Evolutionary conservation across 2,329 filamentous ascomycete genomes (phyloP).

Genomic region (Drechmeria coniospora): DNA sequence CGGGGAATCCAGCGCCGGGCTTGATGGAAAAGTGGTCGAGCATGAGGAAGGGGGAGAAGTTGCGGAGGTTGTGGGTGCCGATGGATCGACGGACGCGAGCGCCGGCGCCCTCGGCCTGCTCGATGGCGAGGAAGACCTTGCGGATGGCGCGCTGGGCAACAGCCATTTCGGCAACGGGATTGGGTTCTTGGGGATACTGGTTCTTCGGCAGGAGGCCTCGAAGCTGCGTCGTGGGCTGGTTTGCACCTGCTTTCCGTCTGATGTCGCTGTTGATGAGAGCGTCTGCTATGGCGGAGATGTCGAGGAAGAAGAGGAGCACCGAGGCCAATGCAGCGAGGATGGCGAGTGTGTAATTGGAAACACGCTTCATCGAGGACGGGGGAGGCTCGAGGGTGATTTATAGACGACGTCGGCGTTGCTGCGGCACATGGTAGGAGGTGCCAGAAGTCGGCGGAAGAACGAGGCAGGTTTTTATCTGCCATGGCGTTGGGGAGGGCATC

Average conservation of each 20-base stretch:
- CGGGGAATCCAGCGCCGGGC: slow-evolving; percentile 75
- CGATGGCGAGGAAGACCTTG: slow-evolving; percentile 68
- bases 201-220: too few relatives aligned
- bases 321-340: slow-evolving; percentile 15
- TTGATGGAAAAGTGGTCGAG: slow-evolving; percentile 80
- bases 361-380: slow-evolving; percentile 13
- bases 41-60: slow-evolving; percentile 91
- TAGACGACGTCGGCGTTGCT: not conserved
- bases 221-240: too few relatives aligned
- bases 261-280: not conserved
- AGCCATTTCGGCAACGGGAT: not conserved
- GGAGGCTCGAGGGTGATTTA: slow-evolving; percentile 1
- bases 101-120: slow-evolving; percentile 79
- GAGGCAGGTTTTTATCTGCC: too few relatives aligned
- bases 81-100: slow-evolving; percentile 78
- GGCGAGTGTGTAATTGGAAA: slow-evolving; percentile 12
- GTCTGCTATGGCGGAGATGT: too few relatives aligned
- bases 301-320: slow-evolving; percentile 9
- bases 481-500: too few relatives aligned
- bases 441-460: too few relatives aligned
- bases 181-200: too few relatives aligned
- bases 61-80: slow-evolving; percentile 66
- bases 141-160: slow-evolving; percentile 61
- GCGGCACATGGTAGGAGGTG: not conserved
- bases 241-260: too few relatives aligned